Conservation (phyloP, 2,329 filamentous ascomycete species). For the Penicillium digitatum region DNA sequence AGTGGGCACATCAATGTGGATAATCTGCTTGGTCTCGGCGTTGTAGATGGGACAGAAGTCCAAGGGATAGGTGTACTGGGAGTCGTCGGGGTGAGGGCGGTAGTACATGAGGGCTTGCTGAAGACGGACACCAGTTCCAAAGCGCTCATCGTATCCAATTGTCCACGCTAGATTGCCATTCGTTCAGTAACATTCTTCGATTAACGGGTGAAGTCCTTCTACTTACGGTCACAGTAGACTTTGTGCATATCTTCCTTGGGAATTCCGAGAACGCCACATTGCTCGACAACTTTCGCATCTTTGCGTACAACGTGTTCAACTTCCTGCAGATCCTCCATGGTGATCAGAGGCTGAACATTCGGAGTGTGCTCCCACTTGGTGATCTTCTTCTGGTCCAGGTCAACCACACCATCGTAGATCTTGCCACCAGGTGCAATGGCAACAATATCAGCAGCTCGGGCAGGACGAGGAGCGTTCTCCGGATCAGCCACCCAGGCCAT, state of each 20-base stretch:
- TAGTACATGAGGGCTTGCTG: constrained; percentile 98
- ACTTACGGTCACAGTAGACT: constrained; percentile 82
- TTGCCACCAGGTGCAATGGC: constrained; percentile 74
- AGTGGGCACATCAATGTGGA: constrained; percentile 78
- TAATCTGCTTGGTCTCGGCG: constrained; percentile 69
- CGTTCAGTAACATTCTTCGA: constrained; percentile 3
- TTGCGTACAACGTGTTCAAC: constrained; percentile 73
- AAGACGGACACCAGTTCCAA: constrained; percentile 70
- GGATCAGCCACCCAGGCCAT: constrained; percentile 69
- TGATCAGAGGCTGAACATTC: constrained; percentile 82
- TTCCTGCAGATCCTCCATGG: constrained; percentile 79
- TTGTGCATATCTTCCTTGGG: constrained; percentile 84
- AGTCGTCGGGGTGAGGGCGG: constrained; percentile 76
- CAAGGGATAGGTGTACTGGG: constrained; percentile 84
- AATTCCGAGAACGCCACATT: constrained; percentile 79
- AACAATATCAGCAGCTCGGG: constrained; percentile 74
- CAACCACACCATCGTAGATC: constrained; percentile 77
- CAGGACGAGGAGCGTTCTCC: constrained; percentile 57
- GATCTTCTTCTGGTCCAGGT: constrained; percentile 64
- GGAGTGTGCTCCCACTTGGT: constrained; percentile 70
- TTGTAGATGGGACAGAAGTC: constrained; percentile 95
- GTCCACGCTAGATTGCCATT: constrained; percentile 64
- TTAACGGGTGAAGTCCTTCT: not conserved
- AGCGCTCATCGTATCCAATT: constrained; percentile 88
- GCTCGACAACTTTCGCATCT: constrained; percentile 83